phyloP scores from a whole-genome alignment of 2,329 filamentous ascomycete species.

The Endothia cerciana region DNA sequence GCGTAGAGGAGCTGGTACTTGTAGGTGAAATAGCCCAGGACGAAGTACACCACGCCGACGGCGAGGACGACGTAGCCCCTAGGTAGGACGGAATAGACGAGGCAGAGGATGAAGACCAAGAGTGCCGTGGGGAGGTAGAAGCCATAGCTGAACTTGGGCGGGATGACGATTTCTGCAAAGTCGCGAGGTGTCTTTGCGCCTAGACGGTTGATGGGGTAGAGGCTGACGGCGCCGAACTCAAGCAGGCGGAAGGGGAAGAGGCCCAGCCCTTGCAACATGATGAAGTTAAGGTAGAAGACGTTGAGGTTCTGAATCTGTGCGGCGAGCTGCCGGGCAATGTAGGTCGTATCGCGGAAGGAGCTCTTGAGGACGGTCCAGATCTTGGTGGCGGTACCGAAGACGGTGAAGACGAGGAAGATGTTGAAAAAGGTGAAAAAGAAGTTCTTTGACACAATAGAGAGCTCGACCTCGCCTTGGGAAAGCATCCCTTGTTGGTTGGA shows the following conservation, averaged over 20 bases:
- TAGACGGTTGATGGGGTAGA: constrained; percentile 81
- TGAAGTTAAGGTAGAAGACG: constrained; percentile 90
- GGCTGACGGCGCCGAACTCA: constrained; percentile 81
- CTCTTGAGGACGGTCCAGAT: constrained; percentile 75
- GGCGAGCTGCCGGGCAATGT: constrained; percentile 77
- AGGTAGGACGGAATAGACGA: constrained; percentile 88
- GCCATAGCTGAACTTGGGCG: constrained; percentile 90
- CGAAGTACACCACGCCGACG: constrained; percentile 81
- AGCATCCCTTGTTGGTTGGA: constrained; percentile 93
- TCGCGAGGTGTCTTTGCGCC: constrained; percentile 87
- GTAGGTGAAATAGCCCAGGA: constrained; percentile 85
- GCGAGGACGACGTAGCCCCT: constrained; percentile 80
- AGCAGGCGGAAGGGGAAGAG: constrained; percentile 90
- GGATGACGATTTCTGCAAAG: constrained; percentile 78
- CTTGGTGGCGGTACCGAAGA: constrained; percentile 79
- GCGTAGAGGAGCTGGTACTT: constrained; percentile 98
- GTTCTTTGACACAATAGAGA: constrained; percentile 96
- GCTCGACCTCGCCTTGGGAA: constrained; percentile 89
- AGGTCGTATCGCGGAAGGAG: constrained; percentile 76
- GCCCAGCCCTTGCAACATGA: constrained; percentile 91
- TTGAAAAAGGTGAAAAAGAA: constrained; percentile 99
- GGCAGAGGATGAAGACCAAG: constrained; percentile 90
- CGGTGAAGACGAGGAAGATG: constrained; percentile 92
- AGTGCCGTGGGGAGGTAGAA: constrained; percentile 94
- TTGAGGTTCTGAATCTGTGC: constrained; percentile 73